Evolutionary conservation across 495 filamentous ascomycete genomes (phyloP).

Genomic region (Penicillium macrosclerotiorum): DNA sequence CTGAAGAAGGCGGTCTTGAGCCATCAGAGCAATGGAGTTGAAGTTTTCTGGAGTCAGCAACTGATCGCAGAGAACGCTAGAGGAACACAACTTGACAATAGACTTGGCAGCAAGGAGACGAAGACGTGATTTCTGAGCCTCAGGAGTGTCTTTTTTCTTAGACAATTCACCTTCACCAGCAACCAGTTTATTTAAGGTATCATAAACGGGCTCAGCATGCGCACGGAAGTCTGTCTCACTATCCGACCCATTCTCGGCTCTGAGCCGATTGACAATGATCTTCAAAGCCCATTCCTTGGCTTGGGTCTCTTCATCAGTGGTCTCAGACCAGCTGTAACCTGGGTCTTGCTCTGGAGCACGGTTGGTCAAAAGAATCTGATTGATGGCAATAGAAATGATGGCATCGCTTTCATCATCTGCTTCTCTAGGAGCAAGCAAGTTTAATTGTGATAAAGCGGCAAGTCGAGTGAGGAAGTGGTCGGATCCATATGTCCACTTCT

Average conservation of each 20-base stretch:
- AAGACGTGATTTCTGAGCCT: conserved; percentile 68
- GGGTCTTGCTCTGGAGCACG: conserved; percentile 50
- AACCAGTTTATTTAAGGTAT: conserved; percentile 73
- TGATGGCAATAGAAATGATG: conserved; percentile 75
- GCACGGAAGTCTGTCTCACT: conserved; percentile 58
- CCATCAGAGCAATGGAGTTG: conserved; percentile 72
- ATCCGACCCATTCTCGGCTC: conserved; percentile 58
- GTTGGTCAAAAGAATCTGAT: conserved; percentile 69
- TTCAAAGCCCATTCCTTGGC: conserved; percentile 89
- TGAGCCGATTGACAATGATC: conserved; percentile 81
- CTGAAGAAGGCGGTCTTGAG: conserved; percentile 70
- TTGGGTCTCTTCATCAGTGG: conserved; percentile 72
- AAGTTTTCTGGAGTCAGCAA: conserved; percentile 69
- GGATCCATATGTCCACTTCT: conserved; percentile 73
- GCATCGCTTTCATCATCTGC: conserved; percentile 70
- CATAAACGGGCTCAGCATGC: conserved; percentile 66
- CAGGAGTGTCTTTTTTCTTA: conserved; percentile 70
- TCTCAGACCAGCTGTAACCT: conserved; percentile 65
- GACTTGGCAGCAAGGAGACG: conserved; percentile 79
- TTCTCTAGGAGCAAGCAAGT: conserved; percentile 70
- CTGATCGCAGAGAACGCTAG: conserved; percentile 69
- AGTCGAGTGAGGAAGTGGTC: conserved; percentile 80
- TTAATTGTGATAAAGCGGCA: conserved; percentile 78
- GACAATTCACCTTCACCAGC: conserved; percentile 73
- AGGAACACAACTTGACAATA: conserved; percentile 76